Base-by-base conservation (phyloP, 2,329 filamentous ascomycete genomes). In the Neofusicoccum umdonicola region DNA sequence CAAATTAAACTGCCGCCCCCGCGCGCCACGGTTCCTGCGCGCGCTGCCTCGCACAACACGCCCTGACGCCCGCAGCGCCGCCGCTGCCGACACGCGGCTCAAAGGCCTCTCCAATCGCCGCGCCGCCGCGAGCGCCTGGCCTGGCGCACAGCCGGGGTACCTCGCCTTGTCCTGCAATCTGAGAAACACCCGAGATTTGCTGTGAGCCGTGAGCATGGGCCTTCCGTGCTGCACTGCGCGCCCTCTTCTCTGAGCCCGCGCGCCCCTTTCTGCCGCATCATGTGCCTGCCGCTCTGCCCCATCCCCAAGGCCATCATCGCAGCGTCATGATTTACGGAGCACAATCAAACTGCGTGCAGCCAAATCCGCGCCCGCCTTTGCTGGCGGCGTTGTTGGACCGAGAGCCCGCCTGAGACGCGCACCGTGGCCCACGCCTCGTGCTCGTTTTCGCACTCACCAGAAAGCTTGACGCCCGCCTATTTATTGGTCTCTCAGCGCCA, bases 121-220 rank as follows among this genome's bases (percentile, higher is more conserved):
- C 22, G 9, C 41, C 12, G 39, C 4, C 52, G 54, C 54, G 52
- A 39, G 52, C 39, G 54, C 17, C 22, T 34, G 39, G 56, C 42
- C 12, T 19, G 39, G 56, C 56, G 56, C 56, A 60, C 56, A 47
- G 56, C 56, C 56, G 56, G 56, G 56, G 56, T 48, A 60, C 56
- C 56, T 60, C 42, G 56, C 56, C 41, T 42, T 60, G 27, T 45
- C 54, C 54, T 58, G 54, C 54, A 58, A 58, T 58, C 42, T 60
- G 56, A 47, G 42, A 60, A 47, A 60, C 56, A 60, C 12, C 56
- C 56, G 56, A 60, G 56, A 60, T 60, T 60, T 60, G 56, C 39
- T 58, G 41, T n/a, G 22, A 44, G 54, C 54, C 54, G 54, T 13
- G 42, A 45, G 54, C 54, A 60, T 47, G 56, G 42, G 35, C 34